A percentile compares a stretch with the other conserved stretches of the same genome.
These are phyloP conservation scores for Fusarium piperis DNA, from an alignment of 2,329 filamentous ascomycete species.

Conservation along the genomic window DNA sequence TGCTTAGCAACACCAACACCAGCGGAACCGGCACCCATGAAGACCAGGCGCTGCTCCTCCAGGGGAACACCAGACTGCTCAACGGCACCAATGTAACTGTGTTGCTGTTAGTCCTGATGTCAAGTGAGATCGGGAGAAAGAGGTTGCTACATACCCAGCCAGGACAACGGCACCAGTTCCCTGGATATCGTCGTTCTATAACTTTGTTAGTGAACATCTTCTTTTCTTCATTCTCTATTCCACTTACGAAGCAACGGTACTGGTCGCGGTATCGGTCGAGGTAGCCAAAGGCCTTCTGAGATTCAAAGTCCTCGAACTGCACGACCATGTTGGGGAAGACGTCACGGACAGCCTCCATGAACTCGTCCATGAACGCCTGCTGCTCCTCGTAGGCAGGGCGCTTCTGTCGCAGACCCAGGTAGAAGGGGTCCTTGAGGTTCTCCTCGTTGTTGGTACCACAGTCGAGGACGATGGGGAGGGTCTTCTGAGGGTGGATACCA, in stretches of 20 bases:
- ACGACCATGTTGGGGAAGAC: constrained; percentile 75
- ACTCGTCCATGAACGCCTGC: constrained; percentile 93
- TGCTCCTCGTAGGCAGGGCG: constrained; percentile 82
- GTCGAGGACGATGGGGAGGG: constrained; percentile 75
- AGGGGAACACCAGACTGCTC: constrained; percentile 86
- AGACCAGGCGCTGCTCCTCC: constrained; percentile 92
- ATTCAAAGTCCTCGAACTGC: constrained; percentile 98
- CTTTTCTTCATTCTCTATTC: not conserved
- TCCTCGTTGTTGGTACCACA: constrained; percentile 73
- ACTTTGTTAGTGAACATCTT: constrained; percentile 21
- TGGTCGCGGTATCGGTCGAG: constrained; percentile 87
- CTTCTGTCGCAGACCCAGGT: constrained; percentile 87
- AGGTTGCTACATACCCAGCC: constrained; percentile 67
- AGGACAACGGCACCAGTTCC: constrained; percentile 96
- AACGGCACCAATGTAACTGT: constrained; percentile 73
- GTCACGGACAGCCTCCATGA: constrained; percentile 91
- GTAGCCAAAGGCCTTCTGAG: constrained; percentile 88
- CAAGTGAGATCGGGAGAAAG: constrained; percentile 5
- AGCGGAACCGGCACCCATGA: constrained; percentile 94
- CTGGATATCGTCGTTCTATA: constrained; percentile 90
- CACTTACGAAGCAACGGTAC: constrained; percentile 82
- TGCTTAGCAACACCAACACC: constrained; percentile 98
- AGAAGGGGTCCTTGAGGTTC: constrained; percentile 77
- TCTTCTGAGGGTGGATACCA: constrained; percentile 91
- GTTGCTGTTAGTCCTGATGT: constrained; percentile 64